Conservation (phyloP, 257 asterid species). For the Salvia hispanica region DNA sequence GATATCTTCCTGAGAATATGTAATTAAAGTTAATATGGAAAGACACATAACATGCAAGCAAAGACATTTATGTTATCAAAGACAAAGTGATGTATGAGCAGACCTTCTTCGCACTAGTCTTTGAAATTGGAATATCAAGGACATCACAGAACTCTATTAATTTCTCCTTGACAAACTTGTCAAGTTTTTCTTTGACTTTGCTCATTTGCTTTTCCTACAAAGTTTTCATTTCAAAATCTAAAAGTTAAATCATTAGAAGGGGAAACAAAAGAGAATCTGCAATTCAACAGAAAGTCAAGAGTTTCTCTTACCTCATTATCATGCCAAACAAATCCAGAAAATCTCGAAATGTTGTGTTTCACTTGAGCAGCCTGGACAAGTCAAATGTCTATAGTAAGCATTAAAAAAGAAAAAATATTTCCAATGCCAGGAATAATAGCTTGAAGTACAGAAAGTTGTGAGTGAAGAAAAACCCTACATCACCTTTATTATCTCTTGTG, state of each 20-base stretch:
- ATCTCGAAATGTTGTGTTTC: conserved; percentile 71
- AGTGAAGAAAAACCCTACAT: conserved; percentile 7
- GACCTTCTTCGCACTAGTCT: conserved; percentile 71
- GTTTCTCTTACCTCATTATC: conserved; percentile 64
- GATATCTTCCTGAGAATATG: conserved; percentile 73
- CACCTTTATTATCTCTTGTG: background rate
- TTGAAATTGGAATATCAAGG: conserved; percentile 72
- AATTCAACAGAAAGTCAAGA: conserved; percentile 12
- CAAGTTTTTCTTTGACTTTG: conserved; percentile 78
- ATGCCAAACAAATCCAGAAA: conserved; percentile 95
- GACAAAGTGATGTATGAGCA: conserved; percentile 25
- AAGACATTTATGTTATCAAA: conserved; percentile 5
- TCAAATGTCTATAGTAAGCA: conserved; percentile 21
- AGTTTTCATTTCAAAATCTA: conserved; percentile 19
- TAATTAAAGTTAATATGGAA: conserved; percentile 14
- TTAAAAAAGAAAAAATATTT: background rate
- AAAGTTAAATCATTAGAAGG: conserved; percentile 16
- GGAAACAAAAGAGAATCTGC: conserved; percentile 20
- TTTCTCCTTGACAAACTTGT: conserved; percentile 85
- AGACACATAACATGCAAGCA: background rate
- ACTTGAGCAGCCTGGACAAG: conserved; percentile 73
- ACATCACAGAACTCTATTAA: conserved; percentile 78
- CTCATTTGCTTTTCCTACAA: conserved; percentile 77
- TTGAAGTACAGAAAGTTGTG: conserved; percentile 2
- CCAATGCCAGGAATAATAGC: conserved; percentile 5